Evolutionary conservation across 306 rosid genomes (phyloP), one percentile per base, ranked within the genome.

Genomic region (Dalbergia oliveri): DNA sequence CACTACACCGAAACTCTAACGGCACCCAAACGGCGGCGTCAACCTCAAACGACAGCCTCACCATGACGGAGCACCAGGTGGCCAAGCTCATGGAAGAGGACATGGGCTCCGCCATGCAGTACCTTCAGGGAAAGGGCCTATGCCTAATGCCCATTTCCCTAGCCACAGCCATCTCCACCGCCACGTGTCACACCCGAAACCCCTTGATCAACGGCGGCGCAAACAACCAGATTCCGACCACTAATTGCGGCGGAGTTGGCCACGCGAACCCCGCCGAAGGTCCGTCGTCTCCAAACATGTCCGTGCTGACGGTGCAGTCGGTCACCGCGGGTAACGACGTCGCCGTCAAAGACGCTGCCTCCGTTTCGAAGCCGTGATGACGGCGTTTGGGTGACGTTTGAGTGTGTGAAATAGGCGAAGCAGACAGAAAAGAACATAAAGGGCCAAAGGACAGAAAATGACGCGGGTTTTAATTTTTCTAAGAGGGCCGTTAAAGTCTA

Each of bases 71-170:
- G 88, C 97, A 96, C 66, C 99, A 93, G 37, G 99, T 96, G 76
- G 98, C 98, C 0, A 93, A 88, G 86, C 92, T 96, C 0, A 93
- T 96, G 98, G 97, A 91, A 63, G 94, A 96, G 73, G 99, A 96
- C 87, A 93, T 96, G 99, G 98, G 98, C 2, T 91, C 99, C 13
- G 98, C 99, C 81, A 96, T 96, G 99, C 99, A 93, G 76, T 96
- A 96, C 79, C 91, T 96, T 0, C 98, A 93, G 41, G 98, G 99
- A 0, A 96, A 96, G 14, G 99, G 99, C 16, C 97, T 96, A 9
- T 96, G 99, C 88, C 97, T 96, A 59, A 96, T 96, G 99, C 98
- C 99, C 3, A 96, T 96, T 67, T 96, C 99, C 3, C 87, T 96
- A 0, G 99, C 99, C 14, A 93, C 97, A 0, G 99, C 98, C 0